Percentiles rank a stretch among this genome's conserved stretches.
Evolutionary conservation across 495 filamentous ascomycete species (phyloP).

Genomic region (Cryomyces minteri): DNA sequence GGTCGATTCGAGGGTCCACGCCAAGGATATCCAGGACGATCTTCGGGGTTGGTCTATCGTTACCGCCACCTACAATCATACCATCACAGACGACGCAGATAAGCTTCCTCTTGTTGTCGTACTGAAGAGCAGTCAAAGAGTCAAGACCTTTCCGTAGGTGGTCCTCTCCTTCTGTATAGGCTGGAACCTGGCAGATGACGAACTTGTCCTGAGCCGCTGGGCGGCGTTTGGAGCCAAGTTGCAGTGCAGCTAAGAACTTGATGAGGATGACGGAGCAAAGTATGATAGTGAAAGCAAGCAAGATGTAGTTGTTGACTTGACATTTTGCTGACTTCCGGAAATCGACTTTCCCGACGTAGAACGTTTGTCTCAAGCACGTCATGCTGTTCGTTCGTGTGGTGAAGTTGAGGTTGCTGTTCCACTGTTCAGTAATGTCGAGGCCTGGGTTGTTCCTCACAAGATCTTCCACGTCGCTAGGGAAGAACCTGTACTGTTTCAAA

Average conservation of each 20-base stretch:
- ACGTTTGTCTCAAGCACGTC: slow-evolving; percentile 67
- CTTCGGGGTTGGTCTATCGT: slow-evolving; percentile 91
- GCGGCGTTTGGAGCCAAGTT: slow-evolving; percentile 81
- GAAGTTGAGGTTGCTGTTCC: slow-evolving; percentile 29
- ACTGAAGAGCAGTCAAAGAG: slow-evolving; percentile 81
- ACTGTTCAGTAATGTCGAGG: slow-evolving; percentile 49
- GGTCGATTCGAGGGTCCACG: slow-evolving; percentile 92
- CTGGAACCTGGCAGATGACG: slow-evolving; percentile 93
- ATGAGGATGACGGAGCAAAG: slow-evolving; percentile 60
- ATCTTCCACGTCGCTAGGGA: slow-evolving; percentile 42
- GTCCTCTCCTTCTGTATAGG: slow-evolving; percentile 96
- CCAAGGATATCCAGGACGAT: slow-evolving; percentile 95
- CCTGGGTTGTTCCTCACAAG: slow-evolving; percentile 61
- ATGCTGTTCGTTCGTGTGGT: slow-evolving; percentile 34
- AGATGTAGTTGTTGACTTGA: slow-evolving; percentile 80
- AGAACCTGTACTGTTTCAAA: slow-evolving; percentile 38
- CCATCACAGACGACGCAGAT: slow-evolving; percentile 90
- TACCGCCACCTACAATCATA: slow-evolving; percentile 91
- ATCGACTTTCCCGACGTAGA: slow-evolving; percentile 68
- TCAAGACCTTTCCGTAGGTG: slow-evolving; percentile 80
- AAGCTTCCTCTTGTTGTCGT: slow-evolving; percentile 93
- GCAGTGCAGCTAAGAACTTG: slow-evolving; percentile 89
- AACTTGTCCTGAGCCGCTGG: slow-evolving; percentile 92
- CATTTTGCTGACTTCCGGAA: slow-evolving; percentile 63
- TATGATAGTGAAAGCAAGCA: slow-evolving; percentile 69